Conservation (phyloP, 768 basidiomycete species). For the Boletus sp. region DNA sequence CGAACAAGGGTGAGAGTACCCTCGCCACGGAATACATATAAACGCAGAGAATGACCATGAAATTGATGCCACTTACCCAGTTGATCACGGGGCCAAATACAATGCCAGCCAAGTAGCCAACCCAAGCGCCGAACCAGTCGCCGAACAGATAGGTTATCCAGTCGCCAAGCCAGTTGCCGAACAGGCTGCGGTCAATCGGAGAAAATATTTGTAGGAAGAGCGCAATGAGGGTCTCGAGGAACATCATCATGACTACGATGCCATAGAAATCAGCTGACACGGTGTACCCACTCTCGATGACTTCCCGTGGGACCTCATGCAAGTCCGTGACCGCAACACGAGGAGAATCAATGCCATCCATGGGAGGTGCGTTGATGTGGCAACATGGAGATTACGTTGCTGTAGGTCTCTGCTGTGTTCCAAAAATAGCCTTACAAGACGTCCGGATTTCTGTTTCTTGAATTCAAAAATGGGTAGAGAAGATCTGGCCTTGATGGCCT, state of each 20-base stretch:
- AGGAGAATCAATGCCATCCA: not conserved
- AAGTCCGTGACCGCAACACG: too few species aligned
- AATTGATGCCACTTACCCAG: not conserved
- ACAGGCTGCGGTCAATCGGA: not conserved
- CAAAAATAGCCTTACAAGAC: too few species aligned
- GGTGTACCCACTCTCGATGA: not conserved
- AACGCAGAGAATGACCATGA: too few species aligned
- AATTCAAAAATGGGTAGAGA: constrained; percentile 7
- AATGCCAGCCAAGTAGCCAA: not conserved
- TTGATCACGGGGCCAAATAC: not conserved
- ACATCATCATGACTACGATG: not conserved
- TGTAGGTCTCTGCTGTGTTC: not conserved
- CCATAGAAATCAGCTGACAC: constrained; percentile 1
- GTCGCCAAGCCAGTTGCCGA: too few species aligned
- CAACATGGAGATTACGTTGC: not conserved
- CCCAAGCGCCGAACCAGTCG: not conserved
- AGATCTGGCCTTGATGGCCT: not conserved
- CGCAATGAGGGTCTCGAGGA: not conserved
- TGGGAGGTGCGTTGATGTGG: not conserved
- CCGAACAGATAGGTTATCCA: too few species aligned
- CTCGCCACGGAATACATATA: too few species aligned
- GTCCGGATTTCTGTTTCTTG: constrained; percentile 1
- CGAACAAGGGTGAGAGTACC: too few species aligned
- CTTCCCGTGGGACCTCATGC: too few species aligned
- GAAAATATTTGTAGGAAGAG: not conserved